Evolutionary conservation across 1,139 yeast species (phyloP), one percentile per base, ranked within the genome.

Genomic region (Hanseniaspora uvarum): DNA sequence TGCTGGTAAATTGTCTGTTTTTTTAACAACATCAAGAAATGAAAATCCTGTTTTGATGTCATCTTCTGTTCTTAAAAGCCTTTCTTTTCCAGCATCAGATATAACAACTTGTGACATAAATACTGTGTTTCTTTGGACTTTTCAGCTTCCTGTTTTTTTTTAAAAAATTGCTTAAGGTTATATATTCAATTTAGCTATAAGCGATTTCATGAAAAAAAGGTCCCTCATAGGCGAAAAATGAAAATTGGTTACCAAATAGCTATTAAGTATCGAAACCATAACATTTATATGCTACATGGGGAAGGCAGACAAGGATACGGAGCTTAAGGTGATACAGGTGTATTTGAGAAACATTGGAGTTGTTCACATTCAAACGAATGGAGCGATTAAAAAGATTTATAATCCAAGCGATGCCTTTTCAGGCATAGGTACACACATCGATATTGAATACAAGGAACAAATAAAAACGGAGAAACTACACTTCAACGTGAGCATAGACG

Each of bases 1-100:
- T 5, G 19, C 33, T 5, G 69, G 67, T 3, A 66, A 54, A n/a
- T 53, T 51, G 52, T 67, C 70, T 10, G 65, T 66, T 16, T 60
- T 56, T 18, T 63, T 60, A 1, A 66, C 57, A 3, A 65, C 54
- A 2, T 59, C 58, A 24, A 65, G 33, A 33, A 60, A 65, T 1
- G 67, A 59, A 40, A 63, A 65, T 2, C 53, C 51, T 2, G 40
- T 50, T 11, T 44, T 26, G 1, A 57, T 60, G 56, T 65, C 68
- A 24, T 57, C 57, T n/a, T 52, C 49, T 2, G 64, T 60, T 50
- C 68, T 63, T 1, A 58, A 57, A 14, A 66, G 47, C 6, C 44
- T 45, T 55, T 65, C 62, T 33, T 52, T 55, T 1, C 61, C 59
- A 24, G 55, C 40, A 23, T 53, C 33, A 0, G 55, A 56, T 5